phyloP scores from a whole-genome alignment of 2,329 filamentous ascomycete species.

The Reticulascus tulasneorum region DNA sequence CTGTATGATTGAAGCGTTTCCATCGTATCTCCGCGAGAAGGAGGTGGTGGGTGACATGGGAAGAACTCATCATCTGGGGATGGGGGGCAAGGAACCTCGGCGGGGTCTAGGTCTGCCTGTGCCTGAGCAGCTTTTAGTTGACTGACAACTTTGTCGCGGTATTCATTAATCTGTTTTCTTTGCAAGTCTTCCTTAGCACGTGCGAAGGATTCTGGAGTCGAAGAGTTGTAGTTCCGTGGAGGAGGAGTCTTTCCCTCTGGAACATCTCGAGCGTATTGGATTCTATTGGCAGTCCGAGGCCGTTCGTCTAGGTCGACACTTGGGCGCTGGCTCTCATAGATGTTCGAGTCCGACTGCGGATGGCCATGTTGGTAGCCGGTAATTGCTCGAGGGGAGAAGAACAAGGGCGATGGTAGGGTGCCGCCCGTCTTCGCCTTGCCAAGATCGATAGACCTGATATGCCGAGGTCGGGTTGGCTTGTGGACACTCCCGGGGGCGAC shows the following conservation, averaged over 20 bases:
- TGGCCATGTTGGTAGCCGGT: constrained; percentile 39
- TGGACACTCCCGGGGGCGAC: constrained; percentile 58
- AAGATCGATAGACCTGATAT: constrained; percentile 41
- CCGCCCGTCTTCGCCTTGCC: constrained; percentile 23
- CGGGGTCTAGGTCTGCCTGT: constrained; percentile 21
- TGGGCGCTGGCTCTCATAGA: constrained; percentile 31
- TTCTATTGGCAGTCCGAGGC: constrained; percentile 44
- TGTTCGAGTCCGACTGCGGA: constrained; percentile 41
- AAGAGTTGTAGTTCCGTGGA: constrained; percentile 30
- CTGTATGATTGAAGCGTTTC: constrained; percentile 47
- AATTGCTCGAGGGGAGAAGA: constrained; percentile 34
- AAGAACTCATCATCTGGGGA: constrained; percentile 41
- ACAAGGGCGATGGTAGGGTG: constrained; percentile 29
- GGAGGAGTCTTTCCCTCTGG: constrained; percentile 31
- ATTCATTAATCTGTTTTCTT: constrained; percentile 27
- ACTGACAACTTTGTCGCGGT: too few relatives aligned
- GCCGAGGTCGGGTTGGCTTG: constrained; percentile 41
- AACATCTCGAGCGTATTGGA: constrained; percentile 25
- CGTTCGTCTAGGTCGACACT: constrained; percentile 37
- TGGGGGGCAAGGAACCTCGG: constrained; percentile 35
- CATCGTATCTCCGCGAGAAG: constrained; percentile 36
- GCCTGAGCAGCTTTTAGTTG: constrained; percentile 27
- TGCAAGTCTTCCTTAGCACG: constrained; percentile 29
- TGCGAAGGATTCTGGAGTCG: constrained; percentile 35
- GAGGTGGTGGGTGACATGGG: constrained; percentile 17